phyloP scores from a whole-genome alignment of 805 yeast genomes.

The Saccharomycopsis sp. region DNA sequence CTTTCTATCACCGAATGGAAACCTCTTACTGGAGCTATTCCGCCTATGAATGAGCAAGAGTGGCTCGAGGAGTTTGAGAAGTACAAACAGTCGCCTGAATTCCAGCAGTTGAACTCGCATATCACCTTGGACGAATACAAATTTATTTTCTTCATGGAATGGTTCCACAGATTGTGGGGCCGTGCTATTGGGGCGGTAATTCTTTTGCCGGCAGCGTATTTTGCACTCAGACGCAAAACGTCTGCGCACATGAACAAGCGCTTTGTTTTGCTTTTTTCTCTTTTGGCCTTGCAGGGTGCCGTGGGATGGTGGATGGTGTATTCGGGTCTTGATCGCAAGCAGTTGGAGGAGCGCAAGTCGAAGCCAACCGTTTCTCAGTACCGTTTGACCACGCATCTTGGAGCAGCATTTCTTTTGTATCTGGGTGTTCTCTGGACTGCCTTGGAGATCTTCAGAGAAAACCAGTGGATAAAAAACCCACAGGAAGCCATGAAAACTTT shows the following conservation, averaged over 20 bases:
- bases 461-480: slow-evolving; percentile 62
- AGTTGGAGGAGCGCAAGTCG: slow-evolving; percentile 69
- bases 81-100: slow-evolving; percentile 85
- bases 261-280: slow-evolving; percentile 62
- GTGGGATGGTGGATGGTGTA: slow-evolving; percentile 99
- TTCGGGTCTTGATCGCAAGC: slow-evolving; percentile 82
- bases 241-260: slow-evolving; percentile 61
- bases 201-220: slow-evolving; percentile 79
- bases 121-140: slow-evolving; percentile 88
- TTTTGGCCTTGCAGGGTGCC: slow-evolving; percentile 89
- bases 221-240: slow-evolving; percentile 59
- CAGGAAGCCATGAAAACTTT: slow-evolving; percentile 46
- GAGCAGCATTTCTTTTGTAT: slow-evolving; percentile 85
- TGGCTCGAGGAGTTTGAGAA: slow-evolving; percentile 83
- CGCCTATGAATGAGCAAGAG: slow-evolving; percentile 73
- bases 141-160: slow-evolving; percentile 93
- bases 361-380: slow-evolving; percentile 98
- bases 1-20: slow-evolving; percentile 96
- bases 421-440: slow-evolving; percentile 90
- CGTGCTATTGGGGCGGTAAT: slow-evolving; percentile 82
- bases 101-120: slow-evolving; percentile 79
- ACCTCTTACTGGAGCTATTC: slow-evolving; percentile 92
- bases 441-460: slow-evolving; percentile 70
- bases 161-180: slow-evolving; percentile 93
- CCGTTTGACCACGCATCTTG: slow-evolving; percentile 87